Conservation (phyloP, 2,329 filamentous ascomycete species). For the Xylaria sp. region DNA sequence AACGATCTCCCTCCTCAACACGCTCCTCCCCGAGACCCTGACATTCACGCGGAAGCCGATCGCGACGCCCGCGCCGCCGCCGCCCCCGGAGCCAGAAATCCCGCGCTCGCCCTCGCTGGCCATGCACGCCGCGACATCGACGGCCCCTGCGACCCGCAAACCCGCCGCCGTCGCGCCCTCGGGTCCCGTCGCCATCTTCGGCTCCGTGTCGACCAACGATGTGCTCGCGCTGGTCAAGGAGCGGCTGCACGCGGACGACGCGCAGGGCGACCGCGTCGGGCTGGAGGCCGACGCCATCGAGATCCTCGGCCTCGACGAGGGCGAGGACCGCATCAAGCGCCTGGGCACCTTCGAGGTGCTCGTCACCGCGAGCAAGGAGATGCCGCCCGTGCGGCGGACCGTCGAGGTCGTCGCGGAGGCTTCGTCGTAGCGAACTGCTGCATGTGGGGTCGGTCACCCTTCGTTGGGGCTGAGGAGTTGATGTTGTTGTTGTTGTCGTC, state of each 20-base stretch:
- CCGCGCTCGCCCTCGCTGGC: conserved; percentile 35
- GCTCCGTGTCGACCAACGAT: conserved; percentile 46
- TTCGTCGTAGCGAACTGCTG: background rate
- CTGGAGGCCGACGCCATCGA: conserved; percentile 41
- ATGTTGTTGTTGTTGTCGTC: background rate
- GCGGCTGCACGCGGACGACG: conserved; percentile 33
- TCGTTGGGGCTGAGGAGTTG: too few relatives aligned
- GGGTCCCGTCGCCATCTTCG: conserved; percentile 41
- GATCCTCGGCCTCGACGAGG: conserved; percentile 38
- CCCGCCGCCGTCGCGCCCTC: conserved; percentile 17
- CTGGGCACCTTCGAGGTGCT: conserved; percentile 45
- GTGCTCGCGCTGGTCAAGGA: conserved; percentile 41
- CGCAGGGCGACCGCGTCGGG: conserved; percentile 38
- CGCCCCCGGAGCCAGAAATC: conserved; percentile 12
- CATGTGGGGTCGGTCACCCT: background rate
- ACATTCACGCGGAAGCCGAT: conserved; percentile 45
- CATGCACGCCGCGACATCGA: conserved; percentile 28
- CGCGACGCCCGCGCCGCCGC: conserved; percentile 23
- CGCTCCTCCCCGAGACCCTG: conserved; percentile 41
- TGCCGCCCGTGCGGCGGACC: conserved; percentile 37
- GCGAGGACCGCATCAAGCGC: conserved; percentile 44
- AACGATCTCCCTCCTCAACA: conserved; percentile 39
- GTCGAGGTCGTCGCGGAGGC: conserved; percentile 41
- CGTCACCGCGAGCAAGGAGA: conserved; percentile 36
- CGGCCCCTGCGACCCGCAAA: conserved; percentile 10